Evolutionary conservation across 805 yeast genomes (phyloP).

Genomic region (Tetrapisispora arboricola): DNA sequence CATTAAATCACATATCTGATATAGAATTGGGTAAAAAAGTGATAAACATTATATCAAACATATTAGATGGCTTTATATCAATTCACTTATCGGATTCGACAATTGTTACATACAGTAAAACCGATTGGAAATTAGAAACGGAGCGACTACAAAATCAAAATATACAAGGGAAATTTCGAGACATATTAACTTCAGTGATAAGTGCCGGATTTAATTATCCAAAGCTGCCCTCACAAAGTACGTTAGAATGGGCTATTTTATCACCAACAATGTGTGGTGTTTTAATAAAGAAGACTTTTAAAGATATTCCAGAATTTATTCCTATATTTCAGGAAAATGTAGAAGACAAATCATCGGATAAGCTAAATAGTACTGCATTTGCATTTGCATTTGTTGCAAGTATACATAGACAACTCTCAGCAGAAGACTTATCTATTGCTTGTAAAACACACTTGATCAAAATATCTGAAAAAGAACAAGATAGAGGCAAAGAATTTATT

Average conservation of each 20-base stretch:
- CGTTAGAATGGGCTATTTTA: slow-evolving; percentile 24
- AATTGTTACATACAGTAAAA: slow-evolving; percentile 15
- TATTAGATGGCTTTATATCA: slow-evolving; percentile 20
- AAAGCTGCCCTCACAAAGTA: slow-evolving; percentile 13
- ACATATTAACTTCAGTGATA: slow-evolving; percentile 22
- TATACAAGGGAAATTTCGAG: slow-evolving; percentile 17
- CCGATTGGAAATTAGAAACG: slow-evolving; percentile 22
- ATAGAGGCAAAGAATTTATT: slow-evolving; percentile 22
- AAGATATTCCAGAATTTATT: slow-evolving; percentile 14
- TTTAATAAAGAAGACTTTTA: slow-evolving; percentile 13
- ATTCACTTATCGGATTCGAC: slow-evolving; percentile 20
- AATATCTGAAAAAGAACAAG: slow-evolving; percentile 13
- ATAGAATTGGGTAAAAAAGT: slow-evolving; percentile 13
- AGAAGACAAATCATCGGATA: slow-evolving; percentile 13
- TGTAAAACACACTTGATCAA: slow-evolving; percentile 23
- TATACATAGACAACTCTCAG: slow-evolving; percentile 26
- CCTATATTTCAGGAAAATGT: slow-evolving; percentile 8
- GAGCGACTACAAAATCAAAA: slow-evolving; percentile 15
- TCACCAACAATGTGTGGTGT: slow-evolving; percentile 29
- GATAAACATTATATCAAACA: slow-evolving; percentile 17
- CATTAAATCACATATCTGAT: slow-evolving; percentile 9
- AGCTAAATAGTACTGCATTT: slow-evolving; percentile 22
- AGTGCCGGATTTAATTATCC: slow-evolving; percentile 24
- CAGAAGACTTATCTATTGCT: slow-evolving; percentile 29
- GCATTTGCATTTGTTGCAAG: slow-evolving; percentile 29